A percentile compares a stretch with the other conserved stretches of the same genome.
These are phyloP conservation scores for Yarrowia divulgata DNA, from an alignment of 805 yeast species.

Conservation along the genomic window DNA sequence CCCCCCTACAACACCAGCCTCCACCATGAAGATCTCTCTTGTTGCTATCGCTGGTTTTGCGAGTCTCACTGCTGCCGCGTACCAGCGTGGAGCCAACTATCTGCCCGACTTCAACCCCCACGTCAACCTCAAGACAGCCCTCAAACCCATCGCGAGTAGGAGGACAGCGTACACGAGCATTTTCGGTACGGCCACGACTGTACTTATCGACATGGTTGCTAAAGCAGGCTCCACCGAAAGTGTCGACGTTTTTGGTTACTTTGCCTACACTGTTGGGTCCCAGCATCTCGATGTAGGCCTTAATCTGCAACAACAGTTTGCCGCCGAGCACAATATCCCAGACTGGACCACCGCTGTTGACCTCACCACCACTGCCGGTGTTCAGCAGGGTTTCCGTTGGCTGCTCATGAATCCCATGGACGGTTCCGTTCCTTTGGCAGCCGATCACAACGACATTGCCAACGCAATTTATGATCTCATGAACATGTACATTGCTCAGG, in stretches of 20 bases:
- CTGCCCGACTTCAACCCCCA: background rate
- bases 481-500: constrained; percentile 6
- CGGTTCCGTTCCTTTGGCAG: background rate
- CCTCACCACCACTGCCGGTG: background rate
- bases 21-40: constrained; percentile 3
- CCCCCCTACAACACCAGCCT: background rate
- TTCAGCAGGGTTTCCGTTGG: background rate
- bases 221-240: too few species aligned
- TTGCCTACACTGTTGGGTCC: too few species aligned
- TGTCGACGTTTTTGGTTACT: too few species aligned
- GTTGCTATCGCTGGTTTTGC: background rate
- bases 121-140: background rate
- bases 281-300: background rate
- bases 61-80: background rate
- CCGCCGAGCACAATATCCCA: background rate
- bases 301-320: constrained; percentile 2
- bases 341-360: background rate
- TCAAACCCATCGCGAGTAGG: background rate
- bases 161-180: background rate
- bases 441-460: background rate
- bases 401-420: background rate
- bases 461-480: background rate
- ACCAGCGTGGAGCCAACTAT: constrained; percentile 1
- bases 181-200: background rate
- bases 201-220: too few species aligned